Conservation (phyloP, 352 stramenopile species). For the Phytophthora pisi region DNA sequence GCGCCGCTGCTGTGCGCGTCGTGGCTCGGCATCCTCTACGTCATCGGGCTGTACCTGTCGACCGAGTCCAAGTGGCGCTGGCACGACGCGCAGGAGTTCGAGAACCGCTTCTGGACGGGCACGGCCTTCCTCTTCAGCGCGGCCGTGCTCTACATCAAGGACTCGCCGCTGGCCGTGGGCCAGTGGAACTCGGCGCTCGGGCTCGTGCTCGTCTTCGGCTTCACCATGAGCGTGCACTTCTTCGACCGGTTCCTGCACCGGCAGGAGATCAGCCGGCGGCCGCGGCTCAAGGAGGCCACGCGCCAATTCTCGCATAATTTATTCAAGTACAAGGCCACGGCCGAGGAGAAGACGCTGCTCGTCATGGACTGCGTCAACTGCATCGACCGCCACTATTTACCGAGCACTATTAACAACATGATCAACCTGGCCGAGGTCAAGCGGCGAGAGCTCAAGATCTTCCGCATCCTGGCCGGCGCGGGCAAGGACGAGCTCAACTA, state of each 20-base stretch:
- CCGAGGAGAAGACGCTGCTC: conserved; percentile 79
- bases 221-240: conserved; percentile 82
- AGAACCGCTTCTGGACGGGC: conserved; percentile 98
- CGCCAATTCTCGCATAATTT: conserved; percentile 66
- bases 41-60: conserved; percentile 82
- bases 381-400: conserved; percentile 86
- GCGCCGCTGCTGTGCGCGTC: conserved; percentile 80
- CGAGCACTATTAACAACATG: conserved; percentile 91
- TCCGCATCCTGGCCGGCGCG: conserved; percentile 94
- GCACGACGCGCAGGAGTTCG: conserved; percentile 94
- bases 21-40: conserved; percentile 82
- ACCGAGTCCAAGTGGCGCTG: conserved; percentile 87
- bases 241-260: conserved; percentile 84
- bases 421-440: conserved; percentile 84
- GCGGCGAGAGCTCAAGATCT: conserved; percentile 94
- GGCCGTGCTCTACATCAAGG: conserved; percentile 93
- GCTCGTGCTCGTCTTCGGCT: conserved; percentile 78
- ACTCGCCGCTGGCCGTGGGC: conserved; percentile 90
- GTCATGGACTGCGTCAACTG: conserved; percentile 71
- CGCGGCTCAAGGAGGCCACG: conserved; percentile 57
- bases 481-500: conserved; percentile 97
- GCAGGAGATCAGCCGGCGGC: conserved; percentile 70
- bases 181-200: conserved; percentile 75
- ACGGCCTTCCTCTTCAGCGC: conserved; percentile 93
- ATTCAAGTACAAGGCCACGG: conserved; percentile 84